Evolutionary conservation across 768 basidiomycete genomes (phyloP).

Genomic region (Lentinula sp.): DNA sequence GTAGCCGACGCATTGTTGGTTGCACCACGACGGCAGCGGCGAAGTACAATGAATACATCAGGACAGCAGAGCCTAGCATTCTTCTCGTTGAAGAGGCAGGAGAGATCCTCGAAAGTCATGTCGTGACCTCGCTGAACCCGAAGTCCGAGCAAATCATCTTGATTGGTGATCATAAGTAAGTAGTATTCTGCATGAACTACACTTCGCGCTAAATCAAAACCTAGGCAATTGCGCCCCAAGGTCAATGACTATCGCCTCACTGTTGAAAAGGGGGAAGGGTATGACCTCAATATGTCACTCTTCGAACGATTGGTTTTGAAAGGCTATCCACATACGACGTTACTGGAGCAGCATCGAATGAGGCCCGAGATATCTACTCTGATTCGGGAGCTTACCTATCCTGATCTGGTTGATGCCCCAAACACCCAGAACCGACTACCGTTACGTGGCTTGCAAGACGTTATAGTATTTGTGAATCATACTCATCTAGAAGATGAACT

Average conservation of each 20-base stretch:
- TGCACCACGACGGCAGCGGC: slow-evolving; percentile 71
- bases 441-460: slow-evolving; percentile 51
- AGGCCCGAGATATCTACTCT: slow-evolving; percentile 65
- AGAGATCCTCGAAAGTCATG: slow-evolving; percentile 65
- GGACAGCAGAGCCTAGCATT: slow-evolving; percentile 40
- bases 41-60: slow-evolving; percentile 45
- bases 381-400: slow-evolving; percentile 60
- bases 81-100: slow-evolving; percentile 70
- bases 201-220: neutral
- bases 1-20: slow-evolving; percentile 50
- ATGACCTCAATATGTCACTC: slow-evolving; percentile 58
- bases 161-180: slow-evolving; percentile 72
- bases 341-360: slow-evolving; percentile 64
- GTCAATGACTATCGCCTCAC: slow-evolving; percentile 61
- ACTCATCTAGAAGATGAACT: slow-evolving; percentile 46
- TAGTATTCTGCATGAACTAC: neutral
- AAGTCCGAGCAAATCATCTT: slow-evolving; percentile 50
- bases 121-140: slow-evolving; percentile 48
- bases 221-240: slow-evolving; percentile 67
- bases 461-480: slow-evolving; percentile 60
- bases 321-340: slow-evolving; percentile 55
- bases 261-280: slow-evolving; percentile 64
- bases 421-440: slow-evolving; percentile 42
- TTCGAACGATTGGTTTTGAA: slow-evolving; percentile 66
- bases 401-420: slow-evolving; percentile 52